These are phyloP conservation scores for Fraxinus xanthoxyloides DNA, from an alignment of 305 asterid species.

Conservation along the genomic window DNA sequence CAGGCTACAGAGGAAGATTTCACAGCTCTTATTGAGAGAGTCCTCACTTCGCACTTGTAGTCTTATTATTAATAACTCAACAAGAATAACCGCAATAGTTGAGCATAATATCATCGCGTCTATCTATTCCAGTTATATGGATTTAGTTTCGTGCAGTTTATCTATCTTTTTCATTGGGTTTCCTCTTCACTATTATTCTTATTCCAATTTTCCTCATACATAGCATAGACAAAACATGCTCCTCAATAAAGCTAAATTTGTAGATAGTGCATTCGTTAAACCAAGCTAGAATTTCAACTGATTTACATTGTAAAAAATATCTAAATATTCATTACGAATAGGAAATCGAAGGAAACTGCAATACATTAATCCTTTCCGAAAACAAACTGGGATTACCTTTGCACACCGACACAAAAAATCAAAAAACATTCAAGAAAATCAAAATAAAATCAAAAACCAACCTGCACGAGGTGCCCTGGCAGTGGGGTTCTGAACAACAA, in stretches of 20 bases:
- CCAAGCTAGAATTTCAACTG: neutral
- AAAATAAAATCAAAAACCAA: slow-evolving; percentile 16
- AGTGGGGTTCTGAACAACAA: slow-evolving; percentile 82
- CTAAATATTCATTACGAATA: neutral
- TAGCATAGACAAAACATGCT: neutral
- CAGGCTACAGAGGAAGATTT: neutral
- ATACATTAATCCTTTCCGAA: neutral
- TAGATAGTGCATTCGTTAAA: neutral
- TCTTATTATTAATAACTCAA: neutral
- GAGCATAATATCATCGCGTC: neutral
- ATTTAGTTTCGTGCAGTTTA: slow-evolving; percentile 1
- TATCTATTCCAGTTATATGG: neutral
- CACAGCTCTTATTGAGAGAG: neutral
- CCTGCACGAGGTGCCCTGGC: slow-evolving; percentile 69
- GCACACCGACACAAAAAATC: neutral
- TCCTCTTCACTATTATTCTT: neutral
- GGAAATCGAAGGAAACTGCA: neutral
- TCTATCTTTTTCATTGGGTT: neutral
- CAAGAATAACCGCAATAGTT: neutral
- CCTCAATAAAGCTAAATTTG: neutral
- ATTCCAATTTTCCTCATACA: neutral
- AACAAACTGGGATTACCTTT: neutral
- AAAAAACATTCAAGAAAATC: neutral
- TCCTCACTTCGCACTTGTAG: neutral
- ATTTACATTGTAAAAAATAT: neutral